Conservation (phyloP, 495 filamentous ascomycete genomes). For the Penicillium verhagenii region DNA sequence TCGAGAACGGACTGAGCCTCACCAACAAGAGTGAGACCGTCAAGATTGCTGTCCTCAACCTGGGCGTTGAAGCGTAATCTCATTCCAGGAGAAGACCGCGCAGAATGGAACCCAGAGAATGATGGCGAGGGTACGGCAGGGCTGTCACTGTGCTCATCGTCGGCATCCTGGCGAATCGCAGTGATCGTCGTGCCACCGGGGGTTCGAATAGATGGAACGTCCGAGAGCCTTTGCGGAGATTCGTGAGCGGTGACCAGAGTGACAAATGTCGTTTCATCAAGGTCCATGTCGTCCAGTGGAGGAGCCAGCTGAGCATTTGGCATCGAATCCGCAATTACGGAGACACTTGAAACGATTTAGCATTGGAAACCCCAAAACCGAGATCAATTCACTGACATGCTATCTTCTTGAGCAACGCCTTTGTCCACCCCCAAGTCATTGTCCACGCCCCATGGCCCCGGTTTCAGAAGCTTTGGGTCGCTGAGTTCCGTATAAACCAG, state of each 20-base stretch:
- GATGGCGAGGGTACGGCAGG: constrained; percentile 22
- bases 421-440: constrained; percentile 10
- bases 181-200: constrained; percentile 3
- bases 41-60: constrained; percentile 15
- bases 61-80: neutral
- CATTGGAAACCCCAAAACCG: constrained; percentile 22
- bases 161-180: constrained; percentile 7
- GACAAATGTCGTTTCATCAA: constrained; percentile 27
- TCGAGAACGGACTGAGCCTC: constrained; percentile 17
- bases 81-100: constrained; percentile 20
- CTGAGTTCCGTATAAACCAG: constrained; percentile 56
- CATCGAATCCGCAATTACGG: constrained; percentile 30
- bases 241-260: constrained; percentile 17
- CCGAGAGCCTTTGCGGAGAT: constrained; percentile 12
- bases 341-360: constrained; percentile 39
- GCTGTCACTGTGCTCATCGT: constrained; percentile 15
- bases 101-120: constrained; percentile 29
- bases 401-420: constrained; percentile 34
- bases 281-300: constrained; percentile 18
- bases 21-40: constrained; percentile 26
- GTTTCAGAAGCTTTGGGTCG: constrained; percentile 59
- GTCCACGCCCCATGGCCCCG: constrained; percentile 16
- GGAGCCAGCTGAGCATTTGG: constrained; percentile 11
- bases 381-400: constrained; percentile 45
- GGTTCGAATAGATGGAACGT: constrained; percentile 10